Conservation (phyloP, 164 flowering plant genomes). For the Pachysandra terminalis region DNA sequence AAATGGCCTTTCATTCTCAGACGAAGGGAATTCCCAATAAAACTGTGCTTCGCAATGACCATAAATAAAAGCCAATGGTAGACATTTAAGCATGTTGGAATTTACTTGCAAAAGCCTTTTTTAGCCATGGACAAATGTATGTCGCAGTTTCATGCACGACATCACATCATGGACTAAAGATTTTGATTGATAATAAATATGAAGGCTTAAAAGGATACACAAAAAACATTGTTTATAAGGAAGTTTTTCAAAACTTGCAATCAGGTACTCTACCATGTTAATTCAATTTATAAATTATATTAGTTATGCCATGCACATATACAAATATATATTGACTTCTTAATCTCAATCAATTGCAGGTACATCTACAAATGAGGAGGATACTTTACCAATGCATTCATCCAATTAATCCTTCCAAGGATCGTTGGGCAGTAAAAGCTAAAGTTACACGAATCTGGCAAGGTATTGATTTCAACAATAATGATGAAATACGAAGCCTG, state of each 20-base stretch:
- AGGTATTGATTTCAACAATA: background rate
- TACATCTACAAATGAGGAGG: too few relatives aligned
- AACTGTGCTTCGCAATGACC: constrained; percentile 4
- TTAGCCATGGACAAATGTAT: constrained; percentile 11
- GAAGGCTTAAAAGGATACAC: background rate
- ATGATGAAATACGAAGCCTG: background rate
- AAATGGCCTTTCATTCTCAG: background rate
- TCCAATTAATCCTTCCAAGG: background rate
- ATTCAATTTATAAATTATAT: too few relatives aligned
- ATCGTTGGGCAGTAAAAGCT: background rate
- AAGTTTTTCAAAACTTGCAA: background rate
- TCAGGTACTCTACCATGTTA: too few relatives aligned
- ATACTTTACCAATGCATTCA: too few relatives aligned
- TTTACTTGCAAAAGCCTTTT: constrained; percentile 3
- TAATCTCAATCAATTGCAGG: too few relatives aligned
- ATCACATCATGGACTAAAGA: background rate
- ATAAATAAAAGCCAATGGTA: constrained; percentile 18
- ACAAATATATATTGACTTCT: too few relatives aligned
- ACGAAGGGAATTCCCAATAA: constrained; percentile 8
- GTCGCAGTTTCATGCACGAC: constrained; percentile 9
- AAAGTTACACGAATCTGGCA: background rate
- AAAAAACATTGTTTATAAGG: constrained; percentile 5
- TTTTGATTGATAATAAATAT: background rate
- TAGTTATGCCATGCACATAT: too few relatives aligned
- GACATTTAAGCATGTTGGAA: background rate